A percentile compares a stretch with the other conserved stretches of the same genome.
These are phyloP conservation scores for Fagopyrum esculentum DNA, from an alignment of 148 eudicot species.

Conservation along the genomic window DNA sequence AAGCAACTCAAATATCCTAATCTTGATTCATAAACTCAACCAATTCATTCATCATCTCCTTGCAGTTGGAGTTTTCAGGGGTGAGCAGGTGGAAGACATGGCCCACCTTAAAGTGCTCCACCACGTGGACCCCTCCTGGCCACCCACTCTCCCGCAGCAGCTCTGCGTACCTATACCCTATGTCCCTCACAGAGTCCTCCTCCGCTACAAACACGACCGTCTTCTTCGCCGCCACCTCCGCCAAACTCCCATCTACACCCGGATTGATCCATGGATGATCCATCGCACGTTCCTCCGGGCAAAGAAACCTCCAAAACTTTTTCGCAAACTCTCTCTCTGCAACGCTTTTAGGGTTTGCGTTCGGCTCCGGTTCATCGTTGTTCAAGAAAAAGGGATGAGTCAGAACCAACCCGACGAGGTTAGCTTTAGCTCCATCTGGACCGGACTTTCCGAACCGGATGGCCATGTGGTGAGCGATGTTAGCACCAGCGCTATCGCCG, in stretches of 20 bases:
- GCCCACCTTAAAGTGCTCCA: constrained; percentile 28
- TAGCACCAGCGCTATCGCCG: constrained; percentile 60
- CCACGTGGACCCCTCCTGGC: constrained; percentile 27
- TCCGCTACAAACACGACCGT: constrained; percentile 39
- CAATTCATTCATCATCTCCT: constrained; percentile 20
- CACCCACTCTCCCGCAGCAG: constrained; percentile 32
- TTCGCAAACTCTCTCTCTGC: constrained; percentile 15
- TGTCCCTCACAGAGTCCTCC: constrained; percentile 27
- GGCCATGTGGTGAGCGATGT: constrained; percentile 35
- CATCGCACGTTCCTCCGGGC: constrained; percentile 19
- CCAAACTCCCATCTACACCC: constrained; percentile 17
- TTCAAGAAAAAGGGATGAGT: constrained; percentile 35
- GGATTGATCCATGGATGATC: constrained; percentile 42
- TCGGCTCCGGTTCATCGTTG: not conserved
- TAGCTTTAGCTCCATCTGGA: not conserved
- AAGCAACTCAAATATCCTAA: no score
- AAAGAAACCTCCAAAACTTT: constrained; percentile 21
- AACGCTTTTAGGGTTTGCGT: not conserved
- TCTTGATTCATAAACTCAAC: constrained; percentile 20
- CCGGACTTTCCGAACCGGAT: constrained; percentile 21
- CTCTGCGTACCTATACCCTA: constrained; percentile 31
- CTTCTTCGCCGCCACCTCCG: constrained; percentile 20
- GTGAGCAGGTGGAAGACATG: constrained; percentile 47
- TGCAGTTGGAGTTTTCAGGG: constrained; percentile 20
- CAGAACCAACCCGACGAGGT: constrained; percentile 22